phyloP scores from a whole-genome alignment of 257 asterid genomes.

The Penstemon barbatus region DNA sequence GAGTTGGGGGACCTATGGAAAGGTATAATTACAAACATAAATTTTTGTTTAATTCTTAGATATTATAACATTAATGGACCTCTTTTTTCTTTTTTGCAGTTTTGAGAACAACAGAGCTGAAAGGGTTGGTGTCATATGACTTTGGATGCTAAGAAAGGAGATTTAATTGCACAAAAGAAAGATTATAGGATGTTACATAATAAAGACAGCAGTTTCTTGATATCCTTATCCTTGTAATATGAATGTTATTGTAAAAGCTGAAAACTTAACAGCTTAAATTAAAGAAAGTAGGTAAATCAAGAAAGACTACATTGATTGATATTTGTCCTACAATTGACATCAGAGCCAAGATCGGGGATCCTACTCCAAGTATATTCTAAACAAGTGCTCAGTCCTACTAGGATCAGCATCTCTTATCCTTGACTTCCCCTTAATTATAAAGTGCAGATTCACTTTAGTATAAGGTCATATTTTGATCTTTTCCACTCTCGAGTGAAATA shows the following conservation, averaged over 20 bases:
- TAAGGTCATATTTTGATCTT: too few relatives aligned
- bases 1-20: constrained; percentile 78
- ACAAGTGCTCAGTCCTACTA: too few relatives aligned
- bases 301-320: too few relatives aligned
- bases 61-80: background rate
- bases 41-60: background rate
- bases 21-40: constrained; percentile 42
- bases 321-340: too few relatives aligned
- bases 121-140: constrained; percentile 82
- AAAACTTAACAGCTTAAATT: too few relatives aligned
- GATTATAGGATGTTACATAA: background rate
- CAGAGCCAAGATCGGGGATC: too few relatives aligned
- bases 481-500: too few relatives aligned
- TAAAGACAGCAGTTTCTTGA: background rate
- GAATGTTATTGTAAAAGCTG: background rate
- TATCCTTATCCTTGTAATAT: constrained; percentile 22
- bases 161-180: background rate
- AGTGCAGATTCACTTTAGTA: too few relatives aligned
- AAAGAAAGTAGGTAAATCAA: too few relatives aligned
- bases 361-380: too few relatives aligned
- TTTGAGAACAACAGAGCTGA: constrained; percentile 67
- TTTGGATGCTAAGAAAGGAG: constrained; percentile 66
- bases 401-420: too few relatives aligned
- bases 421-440: too few relatives aligned
- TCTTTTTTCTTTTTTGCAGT: constrained; percentile 38